phyloP scores from a whole-genome alignment of 78 protist genomes.

The Cyanophora paradoxa region DNA sequence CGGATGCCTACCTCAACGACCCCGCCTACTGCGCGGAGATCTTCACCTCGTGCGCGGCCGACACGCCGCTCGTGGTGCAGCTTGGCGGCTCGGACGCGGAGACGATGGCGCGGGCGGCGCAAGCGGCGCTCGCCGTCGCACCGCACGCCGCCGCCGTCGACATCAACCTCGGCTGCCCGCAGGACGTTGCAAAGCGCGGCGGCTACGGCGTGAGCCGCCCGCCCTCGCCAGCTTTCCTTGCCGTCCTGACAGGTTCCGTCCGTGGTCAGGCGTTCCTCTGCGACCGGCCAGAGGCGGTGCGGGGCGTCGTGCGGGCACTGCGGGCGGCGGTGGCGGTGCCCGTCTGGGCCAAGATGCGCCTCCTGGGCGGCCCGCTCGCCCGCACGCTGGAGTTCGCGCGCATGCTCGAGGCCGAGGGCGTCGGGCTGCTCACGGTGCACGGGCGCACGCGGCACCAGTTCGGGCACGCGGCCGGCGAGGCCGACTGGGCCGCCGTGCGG shows the following conservation, averaged over 20 bases:
- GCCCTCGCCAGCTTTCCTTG: constrained; percentile 12
- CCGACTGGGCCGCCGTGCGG: constrained; percentile 47
- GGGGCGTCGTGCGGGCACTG: constrained; percentile 3
- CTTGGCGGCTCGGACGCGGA: constrained; percentile 75
- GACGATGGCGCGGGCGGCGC: constrained; percentile 53
- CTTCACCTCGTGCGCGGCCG: constrained; percentile 51
- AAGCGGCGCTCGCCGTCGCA: constrained; percentile 21
- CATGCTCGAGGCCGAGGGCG: not conserved
- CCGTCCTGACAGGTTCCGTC: too few relatives aligned
- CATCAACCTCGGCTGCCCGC: constrained; percentile 79
- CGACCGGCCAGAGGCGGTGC: not conserved
- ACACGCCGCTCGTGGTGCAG: constrained; percentile 57
- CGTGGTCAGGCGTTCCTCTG: not conserved
- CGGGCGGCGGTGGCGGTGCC: not conserved
- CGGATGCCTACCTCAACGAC: not conserved
- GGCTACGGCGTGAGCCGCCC: constrained; percentile 48
- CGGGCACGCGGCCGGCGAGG: constrained; percentile 17
- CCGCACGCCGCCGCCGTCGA: constrained; percentile 37
- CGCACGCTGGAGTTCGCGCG: not conserved
- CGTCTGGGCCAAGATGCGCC: not conserved
- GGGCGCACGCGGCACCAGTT: constrained; percentile 8
- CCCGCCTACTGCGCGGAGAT: constrained; percentile 15
- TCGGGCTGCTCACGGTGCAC: not conserved
- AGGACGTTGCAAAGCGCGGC: constrained; percentile 47
- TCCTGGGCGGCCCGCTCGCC: not conserved